phyloP scores from a whole-genome alignment of 345 rosid species.

The Euphorbia pulcherrima region DNA sequence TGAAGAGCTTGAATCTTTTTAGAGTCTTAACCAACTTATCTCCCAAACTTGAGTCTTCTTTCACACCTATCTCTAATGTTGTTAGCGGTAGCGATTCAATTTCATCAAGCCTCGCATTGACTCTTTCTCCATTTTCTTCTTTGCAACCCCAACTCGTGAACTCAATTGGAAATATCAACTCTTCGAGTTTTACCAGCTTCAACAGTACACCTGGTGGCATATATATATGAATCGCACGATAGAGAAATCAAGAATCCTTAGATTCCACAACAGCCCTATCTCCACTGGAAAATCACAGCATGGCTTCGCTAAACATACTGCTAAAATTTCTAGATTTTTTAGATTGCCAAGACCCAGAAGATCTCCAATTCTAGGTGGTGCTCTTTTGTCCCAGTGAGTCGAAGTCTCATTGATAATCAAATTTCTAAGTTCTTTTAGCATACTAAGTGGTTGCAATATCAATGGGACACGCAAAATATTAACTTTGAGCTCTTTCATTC shows the following conservation, averaged over 20 bases:
- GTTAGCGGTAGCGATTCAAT: too few species aligned
- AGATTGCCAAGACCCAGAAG: neutral
- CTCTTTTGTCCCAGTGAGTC: neutral
- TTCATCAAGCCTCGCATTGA: too few species aligned
- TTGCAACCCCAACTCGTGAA: neutral
- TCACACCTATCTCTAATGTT: constrained; percentile 6
- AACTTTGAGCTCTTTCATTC: neutral
- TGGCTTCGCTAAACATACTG: too few species aligned
- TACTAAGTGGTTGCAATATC: neutral
- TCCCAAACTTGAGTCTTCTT: constrained; percentile 9
- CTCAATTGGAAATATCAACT: neutral
- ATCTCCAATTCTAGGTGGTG: neutral
- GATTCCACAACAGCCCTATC: neutral
- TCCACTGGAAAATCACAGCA: neutral
- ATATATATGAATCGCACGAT: too few species aligned
- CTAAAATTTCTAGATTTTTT: neutral
- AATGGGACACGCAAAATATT: neutral
- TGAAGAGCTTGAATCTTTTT: neutral
- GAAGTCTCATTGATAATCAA: neutral
- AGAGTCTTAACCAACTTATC: neutral
- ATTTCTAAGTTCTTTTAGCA: neutral
- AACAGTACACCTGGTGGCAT: too few species aligned
- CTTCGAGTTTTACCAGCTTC: neutral
- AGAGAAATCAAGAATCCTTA: neutral
- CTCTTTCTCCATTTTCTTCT: neutral